Base-by-base conservation (phyloP, 768 basidiomycete genomes). In the Nidularia pulvinata region DNA sequence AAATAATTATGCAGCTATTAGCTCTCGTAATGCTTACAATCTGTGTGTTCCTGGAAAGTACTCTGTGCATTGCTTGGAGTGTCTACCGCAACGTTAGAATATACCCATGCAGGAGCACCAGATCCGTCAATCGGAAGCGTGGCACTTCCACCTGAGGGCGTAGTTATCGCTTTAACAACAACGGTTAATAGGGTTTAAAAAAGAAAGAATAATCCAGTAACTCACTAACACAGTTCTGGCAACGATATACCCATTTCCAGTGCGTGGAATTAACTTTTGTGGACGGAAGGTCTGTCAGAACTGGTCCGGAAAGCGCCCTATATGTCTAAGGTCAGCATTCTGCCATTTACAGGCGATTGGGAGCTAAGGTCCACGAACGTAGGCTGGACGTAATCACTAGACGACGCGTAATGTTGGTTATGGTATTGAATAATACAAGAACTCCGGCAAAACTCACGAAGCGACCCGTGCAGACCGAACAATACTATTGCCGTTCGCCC, bases 171-270 rank as follows among this genome's bases (percentile, higher is more conserved):
- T 69, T 32, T 46, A 35, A 52, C 39, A 32, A 19, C 46, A 33
- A 53, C 43, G 35, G 5, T 13, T 36, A 37, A 36, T 42, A 5
- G 7, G 22, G 34, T 14, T 11, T 39, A 37, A 11, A 19, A 11
- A n/a, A 35, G 36, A 37, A 42, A 4, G 37, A 22, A n/a, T 11
- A 39, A 14, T 25, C 25, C 1, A 25, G 25, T 25, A 22, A 74
- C 77, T 54, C 63, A 84, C 83, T 68, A 44, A 83, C 79, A 70
- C 85, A 87, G 65, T 84, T 80, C 60, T 85, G 81, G 75, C 85
- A 87, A 14, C 83, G 74, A 69, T 78, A 87, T 3, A 85, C 82
- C 79, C 82, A 85, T 56, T 84, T 84, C 83, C 84, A 86, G 57
- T 84, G 81, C 1, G 84, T 85, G 0, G 81, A 64, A 57, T 84